These are phyloP conservation scores for Tulasnella sp. DNA, from an alignment of 768 basidiomycete genomes.

Conservation along the genomic window DNA sequence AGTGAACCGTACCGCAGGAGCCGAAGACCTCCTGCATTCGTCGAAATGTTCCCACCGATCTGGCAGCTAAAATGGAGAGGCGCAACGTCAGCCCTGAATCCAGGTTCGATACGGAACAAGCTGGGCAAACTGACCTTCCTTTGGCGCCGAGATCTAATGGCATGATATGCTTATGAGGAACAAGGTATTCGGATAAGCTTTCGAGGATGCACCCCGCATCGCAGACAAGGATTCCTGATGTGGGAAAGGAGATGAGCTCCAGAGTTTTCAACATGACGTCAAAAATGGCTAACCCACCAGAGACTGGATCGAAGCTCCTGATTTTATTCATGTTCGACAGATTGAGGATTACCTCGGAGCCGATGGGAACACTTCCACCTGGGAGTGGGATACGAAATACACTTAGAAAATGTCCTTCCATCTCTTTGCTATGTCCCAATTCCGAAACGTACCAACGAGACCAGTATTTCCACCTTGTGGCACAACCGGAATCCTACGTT, in stretches of 20 bases:
- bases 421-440: background rate
- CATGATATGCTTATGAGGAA: slow-evolving; percentile 88
- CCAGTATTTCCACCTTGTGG: slow-evolving; percentile 99
- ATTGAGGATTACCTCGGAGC: slow-evolving; percentile 81
- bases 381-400: background rate
- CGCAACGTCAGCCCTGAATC: background rate
- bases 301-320: slow-evolving; percentile 75
- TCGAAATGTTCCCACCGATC: slow-evolving; percentile 94
- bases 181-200: slow-evolving; percentile 74
- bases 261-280: background rate
- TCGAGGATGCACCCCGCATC: slow-evolving; percentile 95
- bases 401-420: background rate
- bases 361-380: slow-evolving; percentile 75
- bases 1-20: slow-evolving; percentile 90
- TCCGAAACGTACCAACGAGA: slow-evolving; percentile 59
- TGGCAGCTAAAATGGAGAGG: slow-evolving; percentile 59
- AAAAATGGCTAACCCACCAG: slow-evolving; percentile 43
- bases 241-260: background rate
- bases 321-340: slow-evolving; percentile 74
- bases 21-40: slow-evolving; percentile 95
- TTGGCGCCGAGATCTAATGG: slow-evolving; percentile 94
- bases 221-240: slow-evolving; percentile 72
- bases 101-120: background rate
- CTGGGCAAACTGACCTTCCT: slow-evolving; percentile 55
- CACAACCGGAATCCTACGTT: slow-evolving; percentile 76